Percentiles rank a stretch among this genome's conserved stretches.
phyloP scores from a whole-genome alignment of 208 protist species.

The Lotmaria passim region DNA sequence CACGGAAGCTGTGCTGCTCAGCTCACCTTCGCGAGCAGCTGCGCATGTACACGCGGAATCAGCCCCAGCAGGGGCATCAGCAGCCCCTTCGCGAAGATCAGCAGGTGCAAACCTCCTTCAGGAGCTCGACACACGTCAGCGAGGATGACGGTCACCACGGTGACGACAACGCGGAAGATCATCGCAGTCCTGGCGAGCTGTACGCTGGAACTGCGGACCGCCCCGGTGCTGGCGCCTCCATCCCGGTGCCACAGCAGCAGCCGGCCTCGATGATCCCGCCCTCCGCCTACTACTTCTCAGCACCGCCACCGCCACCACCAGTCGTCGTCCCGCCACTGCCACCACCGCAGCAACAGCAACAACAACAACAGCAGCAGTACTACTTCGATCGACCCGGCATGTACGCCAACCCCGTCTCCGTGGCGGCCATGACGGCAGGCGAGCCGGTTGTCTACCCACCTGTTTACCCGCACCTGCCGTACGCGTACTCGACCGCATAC shows the following conservation, averaged over 20 bases:
- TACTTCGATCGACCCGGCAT: conserved; percentile 13
- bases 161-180: neutral
- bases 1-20: conserved; percentile 40
- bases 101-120: conserved; percentile 35
- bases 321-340: neutral
- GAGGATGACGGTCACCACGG: neutral
- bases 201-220: neutral
- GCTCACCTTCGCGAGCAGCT: conserved; percentile 41
- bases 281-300: conserved; percentile 12
- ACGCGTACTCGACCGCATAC: neutral
- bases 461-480: conserved; percentile 9
- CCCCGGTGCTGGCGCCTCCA: conserved; percentile 21
- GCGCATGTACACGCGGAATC: conserved; percentile 14
- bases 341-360: neutral
- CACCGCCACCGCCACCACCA: neutral
- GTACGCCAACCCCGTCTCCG: conserved; percentile 11
- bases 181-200: neutral
- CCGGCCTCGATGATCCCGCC: conserved; percentile 20
- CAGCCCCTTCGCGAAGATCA: conserved; percentile 16
- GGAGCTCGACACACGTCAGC: neutral
- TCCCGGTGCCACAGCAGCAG: neutral
- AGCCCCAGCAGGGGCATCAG: conserved; percentile 13
- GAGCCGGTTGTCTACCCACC: neutral
- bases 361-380: conserved; percentile 3
- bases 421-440: conserved; percentile 13